Percentiles rank a stretch among this genome's conserved stretches.
Evolutionary conservation across 2,329 filamentous ascomycete species (phyloP).

Genomic region (Arthrobotrys sinensis): DNA sequence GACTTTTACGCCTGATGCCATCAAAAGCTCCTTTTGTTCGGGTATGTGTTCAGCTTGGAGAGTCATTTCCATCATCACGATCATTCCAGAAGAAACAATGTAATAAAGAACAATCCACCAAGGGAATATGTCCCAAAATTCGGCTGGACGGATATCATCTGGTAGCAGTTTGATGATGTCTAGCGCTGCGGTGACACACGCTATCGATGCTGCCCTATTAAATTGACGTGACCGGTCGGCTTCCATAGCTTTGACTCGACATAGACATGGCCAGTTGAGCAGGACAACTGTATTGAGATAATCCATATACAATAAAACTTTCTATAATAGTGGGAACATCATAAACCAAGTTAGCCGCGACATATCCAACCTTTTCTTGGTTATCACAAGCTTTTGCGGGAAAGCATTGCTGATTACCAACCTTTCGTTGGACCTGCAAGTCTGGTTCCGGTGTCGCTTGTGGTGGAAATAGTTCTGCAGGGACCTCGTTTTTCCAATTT

Average conservation of each 20-base stretch:
- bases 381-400: slow-evolving; percentile 33
- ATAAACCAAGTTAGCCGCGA: slow-evolving; percentile 40
- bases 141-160: slow-evolving; percentile 61
- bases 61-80: slow-evolving; percentile 62
- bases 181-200: slow-evolving; percentile 64
- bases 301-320: slow-evolving; percentile 57
- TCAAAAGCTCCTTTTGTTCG: slow-evolving; percentile 63
- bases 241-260: slow-evolving; percentile 61
- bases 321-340: slow-evolving; percentile 40
- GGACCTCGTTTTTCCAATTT: slow-evolving; percentile 41
- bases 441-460: slow-evolving; percentile 28
- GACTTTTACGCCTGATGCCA: slow-evolving; percentile 63
- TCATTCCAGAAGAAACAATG: slow-evolving; percentile 62
- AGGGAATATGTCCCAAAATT: slow-evolving; percentile 62
- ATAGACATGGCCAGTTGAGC: slow-evolving; percentile 62
- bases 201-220: slow-evolving; percentile 63
- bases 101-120: slow-evolving; percentile 64
- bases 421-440: slow-evolving; percentile 55
- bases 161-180: slow-evolving; percentile 63
- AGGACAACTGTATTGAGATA: slow-evolving; percentile 63
- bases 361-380: slow-evolving; percentile 21
- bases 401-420: slow-evolving; percentile 36
- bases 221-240: slow-evolving; percentile 62
- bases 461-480: slow-evolving; percentile 35
- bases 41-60: slow-evolving; percentile 64